A percentile compares a stretch with the other conserved stretches of the same genome.
These are phyloP conservation scores for Metschnikowia santaceciliae DNA, from an alignment of 805 yeast species.

Conservation along the genomic window DNA sequence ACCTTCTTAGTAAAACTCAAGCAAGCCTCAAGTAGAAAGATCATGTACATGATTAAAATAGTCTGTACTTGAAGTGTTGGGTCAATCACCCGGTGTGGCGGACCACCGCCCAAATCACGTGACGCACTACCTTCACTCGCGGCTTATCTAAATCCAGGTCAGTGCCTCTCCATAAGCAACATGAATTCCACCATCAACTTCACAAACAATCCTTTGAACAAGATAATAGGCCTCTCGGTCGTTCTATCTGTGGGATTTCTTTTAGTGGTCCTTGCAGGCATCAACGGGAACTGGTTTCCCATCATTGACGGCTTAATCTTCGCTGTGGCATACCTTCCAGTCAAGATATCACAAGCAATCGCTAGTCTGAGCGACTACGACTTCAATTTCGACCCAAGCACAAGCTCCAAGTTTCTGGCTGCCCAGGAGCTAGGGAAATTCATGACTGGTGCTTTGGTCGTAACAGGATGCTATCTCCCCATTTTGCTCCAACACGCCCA, in stretches of 20 bases:
- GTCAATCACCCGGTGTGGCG: neutral
- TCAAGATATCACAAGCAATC: constrained; percentile 30
- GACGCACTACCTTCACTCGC: neutral
- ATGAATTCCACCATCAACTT: constrained; percentile 18
- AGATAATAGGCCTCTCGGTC: constrained; percentile 69
- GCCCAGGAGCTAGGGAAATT: constrained; percentile 80
- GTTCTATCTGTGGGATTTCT: constrained; percentile 88
- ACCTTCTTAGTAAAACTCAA: too few species aligned
- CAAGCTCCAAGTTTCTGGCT: constrained; percentile 17
- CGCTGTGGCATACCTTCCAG: constrained; percentile 39
- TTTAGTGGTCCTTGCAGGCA: constrained; percentile 79
- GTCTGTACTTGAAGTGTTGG: too few species aligned
- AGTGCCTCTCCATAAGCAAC: neutral
- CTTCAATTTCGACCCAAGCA: constrained; percentile 38
- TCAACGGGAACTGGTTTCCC: constrained; percentile 90
- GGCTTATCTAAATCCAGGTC: neutral
- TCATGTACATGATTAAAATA: too few species aligned
- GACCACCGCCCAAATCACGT: neutral
- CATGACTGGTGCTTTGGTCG: constrained; percentile 68
- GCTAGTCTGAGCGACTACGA: constrained; percentile 37
- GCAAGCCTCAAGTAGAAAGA: too few species aligned
- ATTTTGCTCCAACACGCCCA: constrained; percentile 71
- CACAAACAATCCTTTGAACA: constrained; percentile 57
- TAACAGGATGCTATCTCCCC: constrained; percentile 73
- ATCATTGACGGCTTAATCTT: constrained; percentile 54